Percentiles rank a stretch among this genome's conserved stretches.
Evolutionary conservation across 106 monocot species (phyloP).

Genomic region (Phalaenopsis equestris): DNA sequence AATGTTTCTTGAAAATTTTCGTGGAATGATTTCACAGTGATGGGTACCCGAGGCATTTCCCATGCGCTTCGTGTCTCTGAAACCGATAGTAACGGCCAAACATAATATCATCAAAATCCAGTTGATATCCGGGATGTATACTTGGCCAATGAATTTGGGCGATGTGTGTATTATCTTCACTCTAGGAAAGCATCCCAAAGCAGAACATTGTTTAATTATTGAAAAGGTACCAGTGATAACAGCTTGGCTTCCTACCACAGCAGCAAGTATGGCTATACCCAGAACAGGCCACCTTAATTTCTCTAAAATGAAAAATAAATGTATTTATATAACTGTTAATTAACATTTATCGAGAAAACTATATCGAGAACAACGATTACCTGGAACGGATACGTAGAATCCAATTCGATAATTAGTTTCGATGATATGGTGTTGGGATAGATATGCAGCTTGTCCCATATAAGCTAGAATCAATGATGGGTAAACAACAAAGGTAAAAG

Average conservation of each 20-base stretch:
- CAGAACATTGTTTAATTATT: constrained; percentile 77
- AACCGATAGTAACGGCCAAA: constrained; percentile 75
- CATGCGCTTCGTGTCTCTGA: constrained; percentile 72
- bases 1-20: too few relatives aligned
- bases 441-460: constrained; percentile 99
- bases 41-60: constrained; percentile 84
- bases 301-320: constrained; percentile 26
- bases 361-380: constrained; percentile 19
- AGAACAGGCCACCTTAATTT: constrained; percentile 78
- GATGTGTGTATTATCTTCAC: constrained; percentile 92
- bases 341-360: neutral
- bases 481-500: constrained; percentile 86
- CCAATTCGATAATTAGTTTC: constrained; percentile 69
- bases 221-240: constrained; percentile 89
- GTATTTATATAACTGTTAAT: neutral
- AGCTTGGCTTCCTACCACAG: constrained; percentile 89
- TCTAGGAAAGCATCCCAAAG: constrained; percentile 76
- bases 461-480: constrained; percentile 89
- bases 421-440: constrained; percentile 68
- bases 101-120: constrained; percentile 84
- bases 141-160: constrained; percentile 68
- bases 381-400: constrained; percentile 98
- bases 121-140: constrained; percentile 91
- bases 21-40: too few relatives aligned
- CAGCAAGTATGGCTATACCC: constrained; percentile 82